Percentiles rank a stretch among this genome's conserved stretches.
Evolutionary conservation across 1,284 basidiomycete species (phyloP).

Genomic region (Cystobasidium sp.): DNA sequence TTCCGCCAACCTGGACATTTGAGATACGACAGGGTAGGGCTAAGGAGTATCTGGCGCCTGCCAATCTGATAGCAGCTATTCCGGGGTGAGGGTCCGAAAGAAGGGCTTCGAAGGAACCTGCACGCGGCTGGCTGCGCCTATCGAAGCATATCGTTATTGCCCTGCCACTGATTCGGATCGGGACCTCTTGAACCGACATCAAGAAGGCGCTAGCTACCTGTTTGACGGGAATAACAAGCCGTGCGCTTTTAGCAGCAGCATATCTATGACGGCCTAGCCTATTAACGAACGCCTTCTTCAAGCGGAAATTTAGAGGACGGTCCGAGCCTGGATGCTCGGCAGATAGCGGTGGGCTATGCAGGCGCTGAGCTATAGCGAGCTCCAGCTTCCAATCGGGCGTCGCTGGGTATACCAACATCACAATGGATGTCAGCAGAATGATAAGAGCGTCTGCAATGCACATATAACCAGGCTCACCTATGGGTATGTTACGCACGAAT

Average conservation of each 20-base stretch:
- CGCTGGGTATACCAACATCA: not conserved
- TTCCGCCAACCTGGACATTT: too few species aligned
- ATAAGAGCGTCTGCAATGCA: too few species aligned
- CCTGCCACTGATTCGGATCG: not conserved
- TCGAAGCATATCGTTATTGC: too few species aligned
- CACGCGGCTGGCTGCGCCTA: too few species aligned
- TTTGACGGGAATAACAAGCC: not conserved
- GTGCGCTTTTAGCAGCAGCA: not conserved
- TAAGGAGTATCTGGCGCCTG: too few species aligned
- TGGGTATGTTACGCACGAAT: too few species aligned
- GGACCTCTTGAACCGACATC: not conserved
- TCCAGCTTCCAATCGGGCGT: not conserved
- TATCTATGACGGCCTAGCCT: not conserved
- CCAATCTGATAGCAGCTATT: too few species aligned
- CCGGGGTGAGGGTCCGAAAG: too few species aligned
- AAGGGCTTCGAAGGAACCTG: too few species aligned
- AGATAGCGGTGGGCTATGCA: constrained; percentile 9
- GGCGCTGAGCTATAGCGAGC: constrained; percentile 4
- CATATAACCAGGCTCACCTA: too few species aligned
- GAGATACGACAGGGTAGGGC: too few species aligned
- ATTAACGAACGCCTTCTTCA: not conserved
- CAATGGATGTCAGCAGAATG: not conserved
- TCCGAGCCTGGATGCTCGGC: not conserved
- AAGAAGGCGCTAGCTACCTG: not conserved
- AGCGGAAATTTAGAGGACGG: not conserved